A percentile compares a stretch with the other conserved stretches of the same genome.
Evolutionary conservation across 306 rosid species (phyloP).

Genomic region (Vicia faba): DNA sequence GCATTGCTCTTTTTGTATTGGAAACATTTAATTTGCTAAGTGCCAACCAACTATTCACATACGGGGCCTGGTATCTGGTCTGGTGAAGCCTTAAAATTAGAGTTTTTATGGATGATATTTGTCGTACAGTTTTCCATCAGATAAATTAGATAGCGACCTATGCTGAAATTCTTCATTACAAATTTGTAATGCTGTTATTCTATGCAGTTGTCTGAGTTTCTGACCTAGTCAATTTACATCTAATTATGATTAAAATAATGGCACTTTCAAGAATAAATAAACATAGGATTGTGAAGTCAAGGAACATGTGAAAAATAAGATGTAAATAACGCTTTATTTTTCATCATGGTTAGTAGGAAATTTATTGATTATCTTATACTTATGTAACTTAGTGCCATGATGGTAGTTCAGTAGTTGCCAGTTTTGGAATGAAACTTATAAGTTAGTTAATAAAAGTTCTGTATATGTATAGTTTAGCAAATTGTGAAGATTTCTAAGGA

Average conservation of each 20-base stretch:
- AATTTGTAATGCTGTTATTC: constrained; percentile 27
- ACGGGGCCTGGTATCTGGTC: constrained; percentile 39
- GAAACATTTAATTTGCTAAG: neutral
- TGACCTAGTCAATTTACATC: neutral
- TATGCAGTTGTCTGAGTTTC: constrained; percentile 8
- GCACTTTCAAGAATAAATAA: neutral
- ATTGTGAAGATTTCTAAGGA: neutral
- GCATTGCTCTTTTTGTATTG: too few species aligned
- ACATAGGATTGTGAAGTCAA: neutral
- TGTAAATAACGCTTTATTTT: neutral
- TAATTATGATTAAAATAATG: constrained; percentile 18
- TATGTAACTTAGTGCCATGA: neutral
- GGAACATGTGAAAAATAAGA: neutral
- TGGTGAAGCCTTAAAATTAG: constrained; percentile 10
- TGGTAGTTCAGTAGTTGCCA: neutral
- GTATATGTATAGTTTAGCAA: too few species aligned
- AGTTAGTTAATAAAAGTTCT: neutral
- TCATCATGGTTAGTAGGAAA: too few species aligned
- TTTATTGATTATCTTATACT: neutral
- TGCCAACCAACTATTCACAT: constrained; percentile 16
- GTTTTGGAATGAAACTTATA: neutral
- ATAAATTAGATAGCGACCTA: constrained; percentile 37
- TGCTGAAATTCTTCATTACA: constrained; percentile 35
- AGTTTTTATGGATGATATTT: constrained; percentile 18
- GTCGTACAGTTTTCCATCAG: constrained; percentile 18